Evolutionary conservation across 2,329 filamentous ascomycete genomes (phyloP).

Genomic region (Pseudogymnoascus sp.): DNA sequence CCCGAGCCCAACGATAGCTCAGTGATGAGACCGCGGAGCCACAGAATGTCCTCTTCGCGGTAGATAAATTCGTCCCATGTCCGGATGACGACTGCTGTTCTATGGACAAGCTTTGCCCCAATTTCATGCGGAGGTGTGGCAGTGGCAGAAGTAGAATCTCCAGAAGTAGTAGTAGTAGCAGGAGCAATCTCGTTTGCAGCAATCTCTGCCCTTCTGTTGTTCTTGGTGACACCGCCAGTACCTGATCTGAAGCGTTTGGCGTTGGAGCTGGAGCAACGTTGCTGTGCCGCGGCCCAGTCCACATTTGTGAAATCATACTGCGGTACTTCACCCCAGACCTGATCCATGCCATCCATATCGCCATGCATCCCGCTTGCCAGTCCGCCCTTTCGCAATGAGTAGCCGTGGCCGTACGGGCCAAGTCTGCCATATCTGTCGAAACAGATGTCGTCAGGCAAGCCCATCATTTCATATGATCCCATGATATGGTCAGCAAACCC

Average conservation of each 20-base stretch:
- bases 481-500: slow-evolving; percentile 80
- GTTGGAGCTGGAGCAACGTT: slow-evolving; percentile 66
- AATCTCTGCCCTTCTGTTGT: background rate
- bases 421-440: slow-evolving; percentile 87
- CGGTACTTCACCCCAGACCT: slow-evolving; percentile 63
- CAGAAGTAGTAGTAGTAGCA: background rate
- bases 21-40: slow-evolving; percentile 73
- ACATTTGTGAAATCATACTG: slow-evolving; percentile 71
- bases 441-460: slow-evolving; percentile 76
- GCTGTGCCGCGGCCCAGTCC: slow-evolving; percentile 72
- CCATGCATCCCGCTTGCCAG: slow-evolving; percentile 79
- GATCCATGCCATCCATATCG: slow-evolving; percentile 70
- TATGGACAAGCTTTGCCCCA: slow-evolving; percentile 34
- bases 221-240: background rate
- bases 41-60: slow-evolving; percentile 71
- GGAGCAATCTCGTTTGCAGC: background rate
- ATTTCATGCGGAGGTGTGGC: background rate
- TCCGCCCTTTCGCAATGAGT: slow-evolving; percentile 69
- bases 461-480: slow-evolving; percentile 78
- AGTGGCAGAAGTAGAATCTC: background rate
- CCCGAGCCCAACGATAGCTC: slow-evolving; percentile 75
- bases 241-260: slow-evolving; percentile 50
- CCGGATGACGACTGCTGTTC: slow-evolving; percentile 74
- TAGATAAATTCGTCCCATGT: slow-evolving; percentile 77
- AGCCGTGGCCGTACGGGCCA: slow-evolving; percentile 84